Conservation (phyloP, 2,329 filamentous ascomycete genomes). For the Pestalotiopsis sp. region DNA sequence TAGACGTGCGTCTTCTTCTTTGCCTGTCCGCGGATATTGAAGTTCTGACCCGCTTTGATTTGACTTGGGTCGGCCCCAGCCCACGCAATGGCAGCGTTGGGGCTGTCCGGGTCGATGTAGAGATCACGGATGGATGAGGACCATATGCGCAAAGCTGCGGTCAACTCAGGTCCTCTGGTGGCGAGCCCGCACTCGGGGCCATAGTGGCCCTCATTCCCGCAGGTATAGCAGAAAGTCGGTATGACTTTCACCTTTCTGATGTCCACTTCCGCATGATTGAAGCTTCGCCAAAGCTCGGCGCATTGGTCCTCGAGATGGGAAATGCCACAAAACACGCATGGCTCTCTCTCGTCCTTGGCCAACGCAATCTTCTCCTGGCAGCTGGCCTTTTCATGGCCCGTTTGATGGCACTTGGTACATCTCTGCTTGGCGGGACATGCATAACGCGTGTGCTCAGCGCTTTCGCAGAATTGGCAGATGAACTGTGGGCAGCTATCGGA, state of each 20-base stretch:
- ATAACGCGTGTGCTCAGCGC: constrained; percentile 47
- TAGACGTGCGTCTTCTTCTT: constrained; percentile 30
- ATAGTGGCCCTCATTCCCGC: constrained; percentile 58
- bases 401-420: constrained; percentile 63
- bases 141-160: constrained; percentile 50
- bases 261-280: constrained; percentile 40
- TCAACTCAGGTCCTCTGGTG: constrained; percentile 18
- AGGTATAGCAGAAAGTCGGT: constrained; percentile 57
- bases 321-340: constrained; percentile 64
- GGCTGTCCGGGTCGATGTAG: constrained; percentile 51
- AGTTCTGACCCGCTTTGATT: constrained; percentile 15
- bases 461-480: constrained; percentile 51
- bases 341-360: constrained; percentile 54
- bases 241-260: constrained; percentile 53
- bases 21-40: constrained; percentile 30
- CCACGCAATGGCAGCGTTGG: constrained; percentile 39
- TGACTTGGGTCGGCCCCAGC: constrained; percentile 14
- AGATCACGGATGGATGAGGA: constrained; percentile 48
- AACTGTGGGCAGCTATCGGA: constrained; percentile 46
- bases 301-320: constrained; percentile 65
- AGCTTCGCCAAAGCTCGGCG: constrained; percentile 63
- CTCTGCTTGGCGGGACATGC: constrained; percentile 53
- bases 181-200: constrained; percentile 54
- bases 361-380: constrained; percentile 61
- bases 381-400: constrained; percentile 55